Conservation (phyloP, 495 filamentous ascomycete genomes). For the Daldinia concentrica region DNA sequence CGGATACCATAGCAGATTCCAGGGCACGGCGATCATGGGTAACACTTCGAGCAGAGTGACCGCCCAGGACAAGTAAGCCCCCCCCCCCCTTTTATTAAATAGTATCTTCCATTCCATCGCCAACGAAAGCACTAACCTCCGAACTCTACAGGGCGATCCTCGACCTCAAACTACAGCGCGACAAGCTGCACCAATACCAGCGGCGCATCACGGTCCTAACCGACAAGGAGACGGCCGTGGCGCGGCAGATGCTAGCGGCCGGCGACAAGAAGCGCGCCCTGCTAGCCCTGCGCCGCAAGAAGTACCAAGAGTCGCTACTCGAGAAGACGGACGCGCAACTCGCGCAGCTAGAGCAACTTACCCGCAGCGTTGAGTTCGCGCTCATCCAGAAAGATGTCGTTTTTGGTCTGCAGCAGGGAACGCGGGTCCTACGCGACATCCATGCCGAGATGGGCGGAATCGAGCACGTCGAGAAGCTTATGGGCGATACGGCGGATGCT, state of each 20-base stretch:
- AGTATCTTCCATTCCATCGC: background rate
- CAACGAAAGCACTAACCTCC: background rate
- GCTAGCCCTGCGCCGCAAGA: conserved; percentile 90
- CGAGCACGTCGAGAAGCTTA: conserved; percentile 89
- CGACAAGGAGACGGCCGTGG: conserved; percentile 56
- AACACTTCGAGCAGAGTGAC: conserved; percentile 57
- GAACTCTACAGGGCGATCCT: conserved; percentile 75
- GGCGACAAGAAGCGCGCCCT: conserved; percentile 82
- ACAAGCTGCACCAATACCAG: conserved; percentile 95
- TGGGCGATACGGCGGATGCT: conserved; percentile 90
- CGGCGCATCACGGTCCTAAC: conserved; percentile 68
- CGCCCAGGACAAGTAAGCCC: conserved; percentile 56
- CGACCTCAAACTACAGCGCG: conserved; percentile 96
- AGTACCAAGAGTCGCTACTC: conserved; percentile 93
- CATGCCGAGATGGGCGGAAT: conserved; percentile 96
- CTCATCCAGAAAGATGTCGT: conserved; percentile 83
- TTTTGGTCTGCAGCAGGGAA: conserved; percentile 92
- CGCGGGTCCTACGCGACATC: conserved; percentile 86
- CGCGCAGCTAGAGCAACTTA: conserved; percentile 68
- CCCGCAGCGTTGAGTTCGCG: conserved; percentile 85
- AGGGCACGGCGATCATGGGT: conserved; percentile 53
- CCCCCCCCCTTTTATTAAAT: background rate
- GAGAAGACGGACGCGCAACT: conserved; percentile 87
- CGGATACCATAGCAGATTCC: conserved; percentile 38
- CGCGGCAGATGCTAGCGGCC: conserved; percentile 84